A percentile compares a stretch with the other conserved stretches of the same genome.
Evolutionary conservation across 371 early-diverging fungal genomes (phyloP).

Genomic region (Apophysomyces trapeziformis): DNA sequence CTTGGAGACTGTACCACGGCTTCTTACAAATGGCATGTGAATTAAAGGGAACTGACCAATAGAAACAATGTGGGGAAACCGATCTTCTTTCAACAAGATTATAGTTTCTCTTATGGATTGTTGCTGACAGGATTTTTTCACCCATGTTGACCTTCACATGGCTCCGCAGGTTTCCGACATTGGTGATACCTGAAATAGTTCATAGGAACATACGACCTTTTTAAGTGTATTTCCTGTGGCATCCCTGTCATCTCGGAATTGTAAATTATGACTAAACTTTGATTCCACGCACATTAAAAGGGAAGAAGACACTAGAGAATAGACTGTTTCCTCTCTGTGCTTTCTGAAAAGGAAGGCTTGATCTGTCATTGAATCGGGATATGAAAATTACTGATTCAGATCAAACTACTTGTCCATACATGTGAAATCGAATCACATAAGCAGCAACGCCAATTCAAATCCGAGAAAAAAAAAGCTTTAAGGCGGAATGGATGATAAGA

Average conservation of each 20-base stretch:
- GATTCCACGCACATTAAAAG: not conserved
- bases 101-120: not conserved
- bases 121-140: conserved; percentile 14
- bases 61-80: conserved; percentile 16
- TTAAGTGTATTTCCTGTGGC: not conserved
- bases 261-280: not conserved
- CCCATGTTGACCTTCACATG: conserved; percentile 8
- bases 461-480: too few species aligned
- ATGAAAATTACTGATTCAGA: not conserved
- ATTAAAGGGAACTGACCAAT: conserved; percentile 8
- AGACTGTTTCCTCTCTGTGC: too few species aligned
- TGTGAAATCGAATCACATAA: conserved; percentile 28
- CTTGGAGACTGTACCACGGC: not conserved
- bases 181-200: conserved; percentile 6
- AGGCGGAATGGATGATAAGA: not conserved
- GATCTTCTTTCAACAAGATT: not conserved
- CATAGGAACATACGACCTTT: not conserved
- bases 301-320: not conserved
- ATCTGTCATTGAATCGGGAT: not conserved
- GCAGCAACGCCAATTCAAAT: conserved; percentile 12
- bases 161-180: conserved; percentile 8
- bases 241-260: conserved; percentile 1
- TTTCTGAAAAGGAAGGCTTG: too few species aligned
- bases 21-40: conserved; percentile 15
- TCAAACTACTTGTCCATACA: conserved; percentile 12